Base-by-base conservation (phyloP, 495 filamentous ascomycete genomes). In the Talaromyces trachyspermus region DNA sequence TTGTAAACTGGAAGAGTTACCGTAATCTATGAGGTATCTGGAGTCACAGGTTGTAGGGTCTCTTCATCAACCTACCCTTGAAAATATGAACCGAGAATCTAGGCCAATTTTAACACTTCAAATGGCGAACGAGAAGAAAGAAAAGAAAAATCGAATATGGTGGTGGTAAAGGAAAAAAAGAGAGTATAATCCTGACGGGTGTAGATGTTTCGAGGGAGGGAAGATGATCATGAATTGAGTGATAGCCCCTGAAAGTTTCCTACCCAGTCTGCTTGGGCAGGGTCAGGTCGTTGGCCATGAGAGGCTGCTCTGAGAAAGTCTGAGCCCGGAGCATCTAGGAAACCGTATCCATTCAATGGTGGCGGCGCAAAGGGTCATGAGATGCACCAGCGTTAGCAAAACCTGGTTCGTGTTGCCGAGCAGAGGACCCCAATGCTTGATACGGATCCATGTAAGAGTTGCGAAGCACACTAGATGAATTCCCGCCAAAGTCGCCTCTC, bases 191-290 rank as follows among this genome's bases (percentile, higher is more conserved):
- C 12, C 11, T 15, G 30, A 43, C 15, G 5, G 32, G 23, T 30
- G 14, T 17, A 19, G 25, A 9, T 32, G 43, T 11, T 17, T 27
- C 9, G 10, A 49, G 19, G 23, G 22, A 20, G 18, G n/a, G 17
- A 15, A 29, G 26, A 10, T n/a, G 27, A 24, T 65, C 51, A 75
- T 38, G 68, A 74, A 23, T 68, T 69, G 14, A 78, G 66, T 8
- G 74, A 78, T n/a, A 78, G 49, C 17, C 72, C 71, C 49, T 74
- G 74, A 51, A 78, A 76, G 4, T 64, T 57, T 37, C 56, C 55
- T 26, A 60, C 55, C 70, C 71, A 77, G 38, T 77, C 74, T 33
- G 56, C 55, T 19, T 65, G 63, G 9, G 59, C 48, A 12, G 64
- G 58, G 15, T 72, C 63, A 30, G 68, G 55, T 29, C 69, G 65